phyloP scores from a whole-genome alignment of 129 eudicot species.

The Kitagawia praeruptora region DNA sequence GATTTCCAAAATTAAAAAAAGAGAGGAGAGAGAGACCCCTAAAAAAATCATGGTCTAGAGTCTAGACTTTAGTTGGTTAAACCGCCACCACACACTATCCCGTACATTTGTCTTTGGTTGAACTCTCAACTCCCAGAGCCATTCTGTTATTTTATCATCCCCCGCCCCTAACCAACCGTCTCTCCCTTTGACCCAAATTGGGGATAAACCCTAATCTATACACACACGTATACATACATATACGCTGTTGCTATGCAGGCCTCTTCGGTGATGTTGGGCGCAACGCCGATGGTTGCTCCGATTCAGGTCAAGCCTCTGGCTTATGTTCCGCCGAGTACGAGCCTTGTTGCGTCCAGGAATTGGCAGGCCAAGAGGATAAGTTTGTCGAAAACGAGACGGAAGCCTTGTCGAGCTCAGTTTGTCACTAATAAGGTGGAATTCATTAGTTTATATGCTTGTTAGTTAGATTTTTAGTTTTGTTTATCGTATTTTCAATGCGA shows the following conservation, averaged over 20 bases:
- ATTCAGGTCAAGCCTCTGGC: conserved; percentile 10
- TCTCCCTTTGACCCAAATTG: neutral
- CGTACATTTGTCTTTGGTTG: neutral
- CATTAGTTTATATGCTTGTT: neutral
- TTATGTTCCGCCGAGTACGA: neutral
- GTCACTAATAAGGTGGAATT: conserved; percentile 2
- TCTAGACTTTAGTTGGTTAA: neutral
- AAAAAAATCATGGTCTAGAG: neutral
- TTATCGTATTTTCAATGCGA: neutral
- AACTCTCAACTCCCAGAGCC: too few relatives aligned
- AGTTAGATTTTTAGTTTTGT: neutral
- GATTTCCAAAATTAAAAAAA: neutral
- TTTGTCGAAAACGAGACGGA: neutral
- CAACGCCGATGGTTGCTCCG: conserved; percentile 13
- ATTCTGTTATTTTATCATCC: neutral
- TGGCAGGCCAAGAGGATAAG: conserved; percentile 5
- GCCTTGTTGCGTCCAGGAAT: neutral
- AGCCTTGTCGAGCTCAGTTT: conserved; percentile 1
- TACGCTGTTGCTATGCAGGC: neutral
- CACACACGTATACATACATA: neutral
- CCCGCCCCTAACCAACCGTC: neutral
- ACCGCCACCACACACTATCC: conserved; percentile 9
- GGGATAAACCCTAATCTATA: conserved; percentile 1
- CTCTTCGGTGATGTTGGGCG: conserved; percentile 11
- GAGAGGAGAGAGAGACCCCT: neutral